Base-by-base conservation (phyloP, 352 stramenopile species). In the Pythium coloratum region DNA sequence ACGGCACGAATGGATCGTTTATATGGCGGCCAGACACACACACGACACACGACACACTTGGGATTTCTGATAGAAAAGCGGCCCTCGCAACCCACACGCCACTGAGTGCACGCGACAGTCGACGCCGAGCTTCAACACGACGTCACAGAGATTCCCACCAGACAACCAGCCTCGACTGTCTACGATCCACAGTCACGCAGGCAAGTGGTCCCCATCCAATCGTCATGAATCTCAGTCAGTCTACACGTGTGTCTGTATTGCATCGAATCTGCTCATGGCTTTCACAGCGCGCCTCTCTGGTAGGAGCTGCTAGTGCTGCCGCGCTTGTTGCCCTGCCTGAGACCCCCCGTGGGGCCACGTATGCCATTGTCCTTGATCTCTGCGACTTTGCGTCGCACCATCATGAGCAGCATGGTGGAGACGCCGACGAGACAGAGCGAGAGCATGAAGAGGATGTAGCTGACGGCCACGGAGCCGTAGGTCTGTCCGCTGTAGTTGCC, bases 381-480 rank as follows among this genome's bases (percentile, higher is more conserved):
- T 33, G 78, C 73, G 36, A 92, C 67, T 46, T 87, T 86, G 58
- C 70, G 69, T 67, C 78, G 84, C 59, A 92, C 83, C 79, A 90
- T 92, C 72, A 77, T 79, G 53, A 91, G 80, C 62, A 94, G 55
- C 76, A 89, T 79, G 14, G 73, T 71, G 54, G 81, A 88, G 20
- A 88, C 84, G 13, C 82, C 73, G 24, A 94, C 82, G 62, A 94
- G 77, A 44, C 75, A 78, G 49, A 94, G 72, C 47, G 84, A 77
- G 51, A 94, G 70, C 51, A 91, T 90, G 55, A 92, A 94, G 7
- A 78, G 78, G 59, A 91, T 94, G 70, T 89, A 90, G 64, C 82
- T 89, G 55, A 94, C 82, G 13, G 84, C 82, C 42, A 86, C 76
- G 7, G 81, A 77, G 73, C 84, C 84, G 56, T 92, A 91, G 36